Conservation (phyloP, 176 grass and related monocot genomes). For the Themeda triandra region DNA sequence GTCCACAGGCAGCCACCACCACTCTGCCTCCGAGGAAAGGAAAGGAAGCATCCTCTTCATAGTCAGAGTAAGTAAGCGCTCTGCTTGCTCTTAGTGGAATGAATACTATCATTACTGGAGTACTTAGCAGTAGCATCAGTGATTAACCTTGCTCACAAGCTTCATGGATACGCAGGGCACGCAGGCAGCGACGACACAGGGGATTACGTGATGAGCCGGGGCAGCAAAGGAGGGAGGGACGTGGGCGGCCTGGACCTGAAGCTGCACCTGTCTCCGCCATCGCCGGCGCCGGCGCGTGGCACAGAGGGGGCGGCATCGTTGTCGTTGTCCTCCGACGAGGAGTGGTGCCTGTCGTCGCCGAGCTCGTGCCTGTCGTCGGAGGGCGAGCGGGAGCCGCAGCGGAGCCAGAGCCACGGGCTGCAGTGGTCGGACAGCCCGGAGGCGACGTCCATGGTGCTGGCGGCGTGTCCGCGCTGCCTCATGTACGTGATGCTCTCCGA, state of each 20-base stretch:
- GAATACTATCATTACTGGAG: neutral
- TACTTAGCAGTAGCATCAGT: neutral
- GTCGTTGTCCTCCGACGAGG: slow-evolving; percentile 28
- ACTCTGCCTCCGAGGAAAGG: neutral
- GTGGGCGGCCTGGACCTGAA: slow-evolving; percentile 52
- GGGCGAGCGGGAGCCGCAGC: slow-evolving; percentile 28
- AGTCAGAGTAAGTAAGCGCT: neutral
- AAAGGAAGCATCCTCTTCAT: neutral
- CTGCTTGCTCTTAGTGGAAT: neutral
- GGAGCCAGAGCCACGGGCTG: neutral
- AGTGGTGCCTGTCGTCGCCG: slow-evolving; percentile 60
- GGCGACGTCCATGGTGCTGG: slow-evolving; percentile 68
- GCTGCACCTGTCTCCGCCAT: slow-evolving; percentile 66
- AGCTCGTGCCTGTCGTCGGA: slow-evolving; percentile 77
- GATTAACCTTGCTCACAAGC: neutral
- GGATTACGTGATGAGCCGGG: slow-evolving; percentile 55
- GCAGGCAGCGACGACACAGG: neutral
- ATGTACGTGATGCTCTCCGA: slow-evolving; percentile 82
- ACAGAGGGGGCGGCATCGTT: neutral
- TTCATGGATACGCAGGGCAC: neutral
- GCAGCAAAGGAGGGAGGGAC: slow-evolving; percentile 36
- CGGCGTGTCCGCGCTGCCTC: slow-evolving; percentile 68
- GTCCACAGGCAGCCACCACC: neutral
- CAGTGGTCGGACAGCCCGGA: slow-evolving; percentile 64
- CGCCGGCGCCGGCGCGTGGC: slow-evolving; percentile 20